Percentiles rank a stretch among this genome's conserved stretches.
Conservation (phyloP, 495 filamentous ascomycete species). For the Zalerion maritima region DNA sequence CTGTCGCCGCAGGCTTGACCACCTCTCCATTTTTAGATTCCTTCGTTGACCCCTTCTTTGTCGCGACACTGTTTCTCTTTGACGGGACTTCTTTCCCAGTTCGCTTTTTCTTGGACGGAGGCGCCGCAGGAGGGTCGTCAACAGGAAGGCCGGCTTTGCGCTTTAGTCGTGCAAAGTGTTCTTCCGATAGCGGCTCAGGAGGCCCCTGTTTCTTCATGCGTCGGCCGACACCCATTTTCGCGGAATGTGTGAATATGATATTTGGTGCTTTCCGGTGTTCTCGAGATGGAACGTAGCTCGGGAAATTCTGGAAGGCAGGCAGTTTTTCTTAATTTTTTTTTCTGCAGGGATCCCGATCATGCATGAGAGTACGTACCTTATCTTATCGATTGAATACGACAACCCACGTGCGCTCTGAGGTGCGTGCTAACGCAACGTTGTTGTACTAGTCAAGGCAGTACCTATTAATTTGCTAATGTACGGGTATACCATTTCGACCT, state of each 20-base stretch:
- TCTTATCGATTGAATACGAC: too few species aligned
- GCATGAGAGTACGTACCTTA: too few species aligned
- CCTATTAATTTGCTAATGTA: too few species aligned
- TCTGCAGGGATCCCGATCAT: too few species aligned
- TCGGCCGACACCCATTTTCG: constrained; percentile 72
- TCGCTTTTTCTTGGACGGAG: constrained; percentile 49
- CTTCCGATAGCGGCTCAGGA: constrained; percentile 69
- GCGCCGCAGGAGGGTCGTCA: constrained; percentile 27
- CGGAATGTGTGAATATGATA: not conserved
- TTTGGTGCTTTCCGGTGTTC: too few species aligned
- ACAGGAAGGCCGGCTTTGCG: constrained; percentile 50
- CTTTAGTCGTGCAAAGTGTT: constrained; percentile 57
- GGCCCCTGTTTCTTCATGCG: constrained; percentile 91
- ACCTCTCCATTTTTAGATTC: constrained; percentile 23
- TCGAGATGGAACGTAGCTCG: too few species aligned
- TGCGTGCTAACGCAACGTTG: too few species aligned
- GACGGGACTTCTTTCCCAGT: constrained; percentile 13
- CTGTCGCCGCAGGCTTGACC: constrained; percentile 10
- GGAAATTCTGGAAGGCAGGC: too few species aligned
- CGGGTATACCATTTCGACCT: too few species aligned
- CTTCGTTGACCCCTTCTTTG: constrained; percentile 15
- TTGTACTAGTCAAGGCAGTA: too few species aligned
- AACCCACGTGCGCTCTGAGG: too few species aligned
- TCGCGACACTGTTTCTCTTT: constrained; percentile 21
- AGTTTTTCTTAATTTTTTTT: too few species aligned